These are phyloP conservation scores for Lantana camara DNA, from an alignment of 257 asterid genomes.

Conservation along the genomic window DNA sequence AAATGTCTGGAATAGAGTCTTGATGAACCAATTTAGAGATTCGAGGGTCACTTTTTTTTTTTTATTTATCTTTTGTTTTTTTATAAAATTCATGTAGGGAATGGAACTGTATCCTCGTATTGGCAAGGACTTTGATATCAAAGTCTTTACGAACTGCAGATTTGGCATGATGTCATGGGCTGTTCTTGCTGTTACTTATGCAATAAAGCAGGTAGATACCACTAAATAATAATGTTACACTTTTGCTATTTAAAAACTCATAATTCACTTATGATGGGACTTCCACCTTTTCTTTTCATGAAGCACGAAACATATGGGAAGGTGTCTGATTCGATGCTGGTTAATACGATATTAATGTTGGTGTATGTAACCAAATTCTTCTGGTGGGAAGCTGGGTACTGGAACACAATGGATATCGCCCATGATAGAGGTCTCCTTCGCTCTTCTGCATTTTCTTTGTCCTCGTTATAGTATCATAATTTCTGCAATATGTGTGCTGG, in stretches of 20 bases:
- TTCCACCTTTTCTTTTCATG: constrained; percentile 24
- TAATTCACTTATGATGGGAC: constrained; percentile 20
- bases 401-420: constrained; percentile 99
- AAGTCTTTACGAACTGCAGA: constrained; percentile 96
- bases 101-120: constrained; percentile 99
- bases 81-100: constrained; percentile 50
- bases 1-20: constrained; percentile 11
- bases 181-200: constrained; percentile 90
- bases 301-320: constrained; percentile 84
- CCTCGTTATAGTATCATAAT: constrained; percentile 19
- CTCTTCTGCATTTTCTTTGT: constrained; percentile 6
- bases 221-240: not conserved
- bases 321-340: constrained; percentile 89
- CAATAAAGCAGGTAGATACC: constrained; percentile 86
- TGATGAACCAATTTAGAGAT: constrained; percentile 13
- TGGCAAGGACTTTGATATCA: constrained; percentile 91
- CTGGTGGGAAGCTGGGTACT: constrained; percentile 99
- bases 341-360: constrained; percentile 73
- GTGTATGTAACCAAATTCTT: constrained; percentile 92
- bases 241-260: constrained; percentile 13
- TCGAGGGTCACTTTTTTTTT: constrained; percentile 2
- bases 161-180: constrained; percentile 99
- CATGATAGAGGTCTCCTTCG: constrained; percentile 83
- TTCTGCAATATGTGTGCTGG: not conserved
- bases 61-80: not conserved